Evolutionary conservation across 2,329 filamentous ascomycete genomes (phyloP).

Genomic region (Aspergillus sp.): DNA sequence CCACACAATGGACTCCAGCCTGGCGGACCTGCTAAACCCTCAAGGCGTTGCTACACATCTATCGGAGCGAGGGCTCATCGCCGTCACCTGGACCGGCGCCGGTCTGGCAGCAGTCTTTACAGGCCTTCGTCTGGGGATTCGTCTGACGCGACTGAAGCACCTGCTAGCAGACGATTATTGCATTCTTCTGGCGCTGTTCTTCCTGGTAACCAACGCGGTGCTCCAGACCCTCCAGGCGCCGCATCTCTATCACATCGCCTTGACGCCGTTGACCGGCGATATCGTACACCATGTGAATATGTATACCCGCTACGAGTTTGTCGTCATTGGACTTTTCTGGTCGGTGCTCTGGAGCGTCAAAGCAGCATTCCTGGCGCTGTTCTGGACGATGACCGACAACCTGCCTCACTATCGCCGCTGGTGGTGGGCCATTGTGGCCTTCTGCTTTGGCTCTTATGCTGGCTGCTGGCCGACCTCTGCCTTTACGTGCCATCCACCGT

Average conservation of each 20-base stretch:
- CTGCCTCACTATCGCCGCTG: conserved; percentile 18
- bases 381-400: conserved; percentile 18
- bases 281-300: conserved; percentile 13
- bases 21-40: background rate
- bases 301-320: conserved; percentile 19
- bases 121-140: conserved; percentile 15
- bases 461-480: conserved; percentile 21
- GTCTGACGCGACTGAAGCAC: conserved; percentile 15
- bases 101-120: conserved; percentile 19
- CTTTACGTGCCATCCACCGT: conserved; percentile 20
- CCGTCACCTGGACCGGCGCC: conserved; percentile 20
- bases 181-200: conserved; percentile 14
- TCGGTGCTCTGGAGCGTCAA: conserved; percentile 23
- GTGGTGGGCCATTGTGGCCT: conserved; percentile 15
- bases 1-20: background rate
- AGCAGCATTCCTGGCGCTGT: conserved; percentile 20
- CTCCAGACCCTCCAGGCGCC: conserved; percentile 22
- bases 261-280: conserved; percentile 11
- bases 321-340: conserved; percentile 24
- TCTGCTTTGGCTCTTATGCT: conserved; percentile 13
- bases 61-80: conserved; percentile 16
- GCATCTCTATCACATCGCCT: conserved; percentile 19
- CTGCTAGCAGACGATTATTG: conserved; percentile 22
- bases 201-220: conserved; percentile 19
- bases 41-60: conserved; percentile 15